Evolutionary conservation across 2,329 filamentous ascomycete species (phyloP).

Genomic region (Aspergillus calidoustus): DNA sequence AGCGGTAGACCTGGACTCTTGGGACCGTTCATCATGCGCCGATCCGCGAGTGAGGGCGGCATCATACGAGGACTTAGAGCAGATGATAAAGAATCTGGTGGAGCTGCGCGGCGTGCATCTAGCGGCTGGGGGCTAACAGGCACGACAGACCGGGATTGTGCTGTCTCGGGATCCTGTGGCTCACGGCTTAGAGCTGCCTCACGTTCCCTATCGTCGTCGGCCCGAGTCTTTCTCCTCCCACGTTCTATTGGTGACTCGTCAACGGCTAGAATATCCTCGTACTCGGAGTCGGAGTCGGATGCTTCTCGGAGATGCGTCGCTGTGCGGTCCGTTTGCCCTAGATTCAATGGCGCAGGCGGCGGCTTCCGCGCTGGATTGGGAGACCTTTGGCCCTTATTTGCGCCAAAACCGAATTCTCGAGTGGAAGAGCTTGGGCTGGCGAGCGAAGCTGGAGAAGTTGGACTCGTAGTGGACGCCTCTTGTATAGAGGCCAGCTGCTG

Average conservation of each 20-base stretch:
- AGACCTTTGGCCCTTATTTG: conserved; percentile 33
- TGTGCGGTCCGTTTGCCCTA: conserved; percentile 56
- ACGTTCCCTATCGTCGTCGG: conserved; percentile 82
- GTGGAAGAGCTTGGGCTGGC: conserved; percentile 27
- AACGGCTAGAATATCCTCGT: conserved; percentile 76
- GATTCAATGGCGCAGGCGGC: conserved; percentile 81
- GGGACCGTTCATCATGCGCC: conserved; percentile 51
- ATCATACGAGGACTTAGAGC: conserved; percentile 35
- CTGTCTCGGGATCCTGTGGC: conserved; percentile 58
- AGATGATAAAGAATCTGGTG: conserved; percentile 35
- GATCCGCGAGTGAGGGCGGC: conserved; percentile 38
- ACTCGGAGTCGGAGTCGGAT: conserved; percentile 79
- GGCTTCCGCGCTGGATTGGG: conserved; percentile 74
- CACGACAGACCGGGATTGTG: not conserved
- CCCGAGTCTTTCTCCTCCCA: conserved; percentile 80
- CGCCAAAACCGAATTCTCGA: conserved; percentile 22
- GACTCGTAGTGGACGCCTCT: conserved; percentile 23
- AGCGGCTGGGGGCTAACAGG: not conserved
- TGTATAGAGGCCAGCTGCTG: conserved; percentile 22
- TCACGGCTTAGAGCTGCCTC: conserved; percentile 72
- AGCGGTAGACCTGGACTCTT: conserved; percentile 68
- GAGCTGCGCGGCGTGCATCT: conserved; percentile 58
- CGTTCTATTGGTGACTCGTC: conserved; percentile 67
- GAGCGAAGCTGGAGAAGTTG: conserved; percentile 27
- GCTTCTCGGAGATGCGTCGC: conserved; percentile 50